Evolutionary conservation across 768 basidiomycete species (phyloP).

Genomic region (Russula vinacea): DNA sequence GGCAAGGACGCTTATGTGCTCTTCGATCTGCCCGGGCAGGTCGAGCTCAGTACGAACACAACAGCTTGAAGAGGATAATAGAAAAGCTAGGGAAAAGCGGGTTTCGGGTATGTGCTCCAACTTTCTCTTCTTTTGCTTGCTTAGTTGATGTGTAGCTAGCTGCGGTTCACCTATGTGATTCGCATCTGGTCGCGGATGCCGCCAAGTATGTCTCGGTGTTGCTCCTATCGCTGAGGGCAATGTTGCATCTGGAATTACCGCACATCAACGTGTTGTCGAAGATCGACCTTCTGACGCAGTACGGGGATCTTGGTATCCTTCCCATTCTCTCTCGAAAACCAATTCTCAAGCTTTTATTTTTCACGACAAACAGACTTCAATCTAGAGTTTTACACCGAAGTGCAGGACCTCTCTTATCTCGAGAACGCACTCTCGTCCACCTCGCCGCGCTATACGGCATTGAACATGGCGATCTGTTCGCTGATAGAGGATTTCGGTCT

Average conservation of each 20-base stretch:
- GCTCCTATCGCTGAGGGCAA: slow-evolving; percentile 87
- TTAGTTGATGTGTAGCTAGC: slow-evolving; percentile 20
- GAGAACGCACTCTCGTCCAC: slow-evolving; percentile 65
- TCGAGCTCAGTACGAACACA: slow-evolving; percentile 97
- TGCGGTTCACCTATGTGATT: slow-evolving; percentile 90
- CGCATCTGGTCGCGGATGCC: slow-evolving; percentile 95
- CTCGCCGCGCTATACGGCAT: slow-evolving; percentile 64
- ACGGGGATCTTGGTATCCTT: slow-evolving; percentile 79
- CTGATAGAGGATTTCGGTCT: slow-evolving; percentile 91
- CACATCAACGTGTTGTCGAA: slow-evolving; percentile 98
- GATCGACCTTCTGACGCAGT: slow-evolving; percentile 83
- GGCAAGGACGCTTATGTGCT: slow-evolving; percentile 80
- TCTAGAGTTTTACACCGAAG: slow-evolving; percentile 96
- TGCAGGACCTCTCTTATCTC: slow-evolving; percentile 90
- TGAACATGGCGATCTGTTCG: slow-evolving; percentile 89
- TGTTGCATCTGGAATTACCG: slow-evolving; percentile 98
- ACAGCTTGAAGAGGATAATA: slow-evolving; percentile 73
- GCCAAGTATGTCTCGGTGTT: slow-evolving; percentile 92
- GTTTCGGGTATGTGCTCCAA: slow-evolving; percentile 67
- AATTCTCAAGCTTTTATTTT: not conserved
- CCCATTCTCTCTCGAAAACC: too few relatives aligned
- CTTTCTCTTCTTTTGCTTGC: too few relatives aligned
- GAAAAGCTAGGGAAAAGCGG: slow-evolving; percentile 65
- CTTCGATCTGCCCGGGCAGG: slow-evolving; percentile 96
- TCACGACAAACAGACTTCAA: slow-evolving; percentile 73